These are phyloP conservation scores for Sugiyamaella marilandica DNA, from an alignment of 805 yeast species.

Conservation along the genomic window DNA sequence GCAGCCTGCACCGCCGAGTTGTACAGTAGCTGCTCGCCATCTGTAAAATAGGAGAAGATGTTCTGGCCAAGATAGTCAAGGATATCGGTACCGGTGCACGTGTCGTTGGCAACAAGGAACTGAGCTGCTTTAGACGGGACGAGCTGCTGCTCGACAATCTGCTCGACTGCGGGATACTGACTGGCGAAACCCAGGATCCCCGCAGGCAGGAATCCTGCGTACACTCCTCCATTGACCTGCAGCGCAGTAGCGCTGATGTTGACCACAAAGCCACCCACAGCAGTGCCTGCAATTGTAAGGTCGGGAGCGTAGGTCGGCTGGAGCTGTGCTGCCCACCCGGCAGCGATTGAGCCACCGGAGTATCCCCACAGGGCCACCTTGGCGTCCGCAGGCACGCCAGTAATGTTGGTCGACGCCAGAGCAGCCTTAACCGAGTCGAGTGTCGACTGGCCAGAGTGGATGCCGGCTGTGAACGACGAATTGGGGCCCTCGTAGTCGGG, in stretches of 20 bases:
- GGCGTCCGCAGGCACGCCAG: conserved; percentile 33
- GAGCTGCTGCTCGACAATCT: conserved; percentile 8
- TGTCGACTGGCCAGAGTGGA: conserved; percentile 24
- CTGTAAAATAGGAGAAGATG: conserved; percentile 18
- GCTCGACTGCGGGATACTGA: conserved; percentile 21
- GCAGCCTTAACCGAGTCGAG: conserved; percentile 29
- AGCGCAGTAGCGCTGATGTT: conserved; percentile 21
- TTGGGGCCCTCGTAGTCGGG: conserved; percentile 32
- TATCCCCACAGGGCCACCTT: conserved; percentile 80
- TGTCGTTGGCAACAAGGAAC: not conserved
- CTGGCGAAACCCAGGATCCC: conserved; percentile 24
- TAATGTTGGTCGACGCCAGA: conserved; percentile 13
- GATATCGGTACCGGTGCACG: conserved; percentile 18
- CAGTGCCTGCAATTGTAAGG: conserved; percentile 25
- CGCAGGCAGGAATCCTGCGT: conserved; percentile 24
- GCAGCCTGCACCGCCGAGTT: conserved; percentile 11
- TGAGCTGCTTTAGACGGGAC: not conserved
- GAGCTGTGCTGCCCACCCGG: conserved; percentile 45
- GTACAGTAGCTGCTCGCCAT: conserved; percentile 19
- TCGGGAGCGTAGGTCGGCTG: conserved; percentile 27
- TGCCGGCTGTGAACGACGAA: conserved; percentile 28
- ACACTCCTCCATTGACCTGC: conserved; percentile 16
- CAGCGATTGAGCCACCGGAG: conserved; percentile 65
- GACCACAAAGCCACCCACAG: conserved; percentile 28
- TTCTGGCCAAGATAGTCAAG: conserved; percentile 14